Percentiles rank a stretch among this genome's conserved stretches.
These are phyloP conservation scores for Epichloe brachyelytri DNA, from an alignment of 2,329 filamentous ascomycete genomes.

Conservation along the genomic window DNA sequence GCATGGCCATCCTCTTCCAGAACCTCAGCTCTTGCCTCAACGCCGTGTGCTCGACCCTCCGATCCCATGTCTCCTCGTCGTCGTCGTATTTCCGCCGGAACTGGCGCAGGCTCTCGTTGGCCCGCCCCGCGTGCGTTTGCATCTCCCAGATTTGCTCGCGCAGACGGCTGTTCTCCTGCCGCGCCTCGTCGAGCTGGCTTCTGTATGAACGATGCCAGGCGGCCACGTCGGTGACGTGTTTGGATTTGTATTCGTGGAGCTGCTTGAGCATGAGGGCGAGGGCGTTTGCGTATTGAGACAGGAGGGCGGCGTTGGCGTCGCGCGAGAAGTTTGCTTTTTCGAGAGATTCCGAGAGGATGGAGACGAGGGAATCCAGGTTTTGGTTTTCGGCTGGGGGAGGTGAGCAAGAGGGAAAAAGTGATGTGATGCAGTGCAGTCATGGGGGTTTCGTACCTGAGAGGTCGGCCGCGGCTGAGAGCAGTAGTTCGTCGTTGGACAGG, in stretches of 20 bases:
- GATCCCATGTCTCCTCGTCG: slow-evolving; percentile 39
- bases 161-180: slow-evolving; percentile 48
- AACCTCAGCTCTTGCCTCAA: slow-evolving; percentile 47
- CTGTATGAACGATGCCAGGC: slow-evolving; percentile 56
- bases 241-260: slow-evolving; percentile 53
- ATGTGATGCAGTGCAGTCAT: not conserved
- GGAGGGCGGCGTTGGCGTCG: slow-evolving; percentile 45
- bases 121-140: slow-evolving; percentile 45
- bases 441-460: slow-evolving; percentile 33
- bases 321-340: slow-evolving; percentile 48
- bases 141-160: slow-evolving; percentile 56
- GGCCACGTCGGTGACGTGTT: slow-evolving; percentile 47
- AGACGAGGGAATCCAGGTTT: slow-evolving; percentile 49
- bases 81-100: slow-evolving; percentile 46
- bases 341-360: slow-evolving; percentile 47
- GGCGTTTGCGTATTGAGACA: slow-evolving; percentile 44
- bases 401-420: not conserved
- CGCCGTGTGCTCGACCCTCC: slow-evolving; percentile 38
- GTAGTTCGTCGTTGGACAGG: slow-evolving; percentile 45
- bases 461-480: slow-evolving; percentile 41
- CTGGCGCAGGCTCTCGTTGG: slow-evolving; percentile 43
- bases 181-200: slow-evolving; percentile 49
- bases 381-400: slow-evolving; percentile 37
- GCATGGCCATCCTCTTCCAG: slow-evolving; percentile 56
- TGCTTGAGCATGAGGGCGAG: slow-evolving; percentile 47